These are phyloP conservation scores for Roridomyces roridus DNA, from an alignment of 768 basidiomycete genomes.

Conservation along the genomic window DNA sequence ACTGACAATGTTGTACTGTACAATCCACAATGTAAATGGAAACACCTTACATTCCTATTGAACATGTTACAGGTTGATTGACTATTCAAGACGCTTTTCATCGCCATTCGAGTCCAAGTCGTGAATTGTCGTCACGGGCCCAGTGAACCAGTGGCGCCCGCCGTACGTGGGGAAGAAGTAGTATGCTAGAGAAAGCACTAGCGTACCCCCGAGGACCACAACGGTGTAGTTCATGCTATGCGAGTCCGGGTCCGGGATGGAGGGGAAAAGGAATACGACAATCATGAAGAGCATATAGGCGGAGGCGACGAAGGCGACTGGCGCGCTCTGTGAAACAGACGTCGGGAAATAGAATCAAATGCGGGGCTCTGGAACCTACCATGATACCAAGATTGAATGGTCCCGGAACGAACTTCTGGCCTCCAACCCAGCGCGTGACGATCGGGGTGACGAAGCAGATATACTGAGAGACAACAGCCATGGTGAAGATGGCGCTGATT, in stretches of 20 bases:
- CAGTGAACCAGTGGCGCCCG: slow-evolving; percentile 62
- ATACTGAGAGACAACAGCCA: slow-evolving; percentile 51
- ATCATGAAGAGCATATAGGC: slow-evolving; percentile 44
- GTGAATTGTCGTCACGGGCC: slow-evolving; percentile 55
- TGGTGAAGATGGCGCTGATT: slow-evolving; percentile 63
- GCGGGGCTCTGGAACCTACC: slow-evolving; percentile 24
- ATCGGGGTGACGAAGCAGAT: slow-evolving; percentile 65
- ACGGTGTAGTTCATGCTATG: slow-evolving; percentile 45
- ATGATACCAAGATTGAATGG: slow-evolving; percentile 59
- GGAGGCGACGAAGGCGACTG: slow-evolving; percentile 36
- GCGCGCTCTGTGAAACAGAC: slow-evolving; percentile 27
- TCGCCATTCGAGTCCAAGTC: too few relatives aligned
- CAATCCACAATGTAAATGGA: too few relatives aligned
- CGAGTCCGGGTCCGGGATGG: slow-evolving; percentile 31
- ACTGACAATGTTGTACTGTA: too few relatives aligned
- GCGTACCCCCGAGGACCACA: slow-evolving; percentile 39
- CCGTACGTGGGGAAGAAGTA: slow-evolving; percentile 66
- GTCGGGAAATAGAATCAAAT: neutral
- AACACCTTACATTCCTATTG: too few relatives aligned
- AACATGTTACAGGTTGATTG: too few relatives aligned
- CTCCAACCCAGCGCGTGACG: slow-evolving; percentile 50
- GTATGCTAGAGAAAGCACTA: slow-evolving; percentile 53
- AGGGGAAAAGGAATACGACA: slow-evolving; percentile 38
- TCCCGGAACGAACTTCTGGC: slow-evolving; percentile 59
- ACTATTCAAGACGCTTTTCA: too few relatives aligned